Evolutionary conservation across 83 land plant genomes (phyloP).

Genomic region (Isoetes engelmannii): DNA sequence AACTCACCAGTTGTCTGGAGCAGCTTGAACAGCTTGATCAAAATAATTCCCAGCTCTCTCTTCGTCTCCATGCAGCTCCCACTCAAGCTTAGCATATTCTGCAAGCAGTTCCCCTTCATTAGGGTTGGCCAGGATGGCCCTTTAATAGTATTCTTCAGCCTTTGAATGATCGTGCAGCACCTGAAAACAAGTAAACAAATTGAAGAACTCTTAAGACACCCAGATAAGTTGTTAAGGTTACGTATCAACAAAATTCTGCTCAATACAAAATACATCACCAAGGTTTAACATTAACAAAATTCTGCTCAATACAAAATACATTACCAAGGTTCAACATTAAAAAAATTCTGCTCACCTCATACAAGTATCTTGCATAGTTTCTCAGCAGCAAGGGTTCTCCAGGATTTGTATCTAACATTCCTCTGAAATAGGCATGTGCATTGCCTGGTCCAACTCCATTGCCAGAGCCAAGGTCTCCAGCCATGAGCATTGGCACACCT

Average conservation of each 20-base stretch:
- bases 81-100: slow-evolving; percentile 16
- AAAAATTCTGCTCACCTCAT: slow-evolving; percentile 8
- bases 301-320: too few species aligned
- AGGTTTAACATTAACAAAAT: background rate
- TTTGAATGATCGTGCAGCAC: background rate
- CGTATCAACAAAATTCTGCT: too few species aligned
- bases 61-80: slow-evolving; percentile 15
- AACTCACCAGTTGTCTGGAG: slow-evolving; percentile 24
- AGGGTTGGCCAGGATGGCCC: slow-evolving; percentile 23
- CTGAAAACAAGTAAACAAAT: background rate
- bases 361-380: slow-evolving; percentile 21
- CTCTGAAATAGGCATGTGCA: slow-evolving; percentile 9
- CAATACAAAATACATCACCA: too few species aligned
- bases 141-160: slow-evolving; percentile 24
- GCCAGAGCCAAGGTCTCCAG: too few species aligned
- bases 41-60: slow-evolving; percentile 15
- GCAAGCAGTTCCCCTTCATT: slow-evolving; percentile 20
- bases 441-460: background rate
- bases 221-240: too few species aligned
- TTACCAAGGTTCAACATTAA: background rate
- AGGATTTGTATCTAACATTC: slow-evolving; percentile 15
- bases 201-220: too few species aligned
- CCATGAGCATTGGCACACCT: too few species aligned
- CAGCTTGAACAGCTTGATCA: slow-evolving; percentile 26
- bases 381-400: slow-evolving; percentile 17